These are phyloP conservation scores for Saccharomyces eubayanus DNA, from an alignment of 805 yeast species.

Conservation along the genomic window DNA sequence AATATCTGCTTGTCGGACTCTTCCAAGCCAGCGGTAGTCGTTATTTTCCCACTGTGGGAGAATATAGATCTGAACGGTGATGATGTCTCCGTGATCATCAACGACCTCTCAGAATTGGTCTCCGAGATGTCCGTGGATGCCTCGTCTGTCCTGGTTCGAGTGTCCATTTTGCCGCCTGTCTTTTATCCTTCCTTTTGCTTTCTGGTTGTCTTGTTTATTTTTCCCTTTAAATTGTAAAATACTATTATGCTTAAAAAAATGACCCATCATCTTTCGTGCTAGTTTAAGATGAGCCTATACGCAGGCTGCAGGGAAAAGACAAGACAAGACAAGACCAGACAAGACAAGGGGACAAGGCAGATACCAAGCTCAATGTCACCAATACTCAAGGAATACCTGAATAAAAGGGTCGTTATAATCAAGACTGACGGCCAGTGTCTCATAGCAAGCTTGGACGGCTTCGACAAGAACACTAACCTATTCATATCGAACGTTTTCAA, in stretches of 20 bases:
- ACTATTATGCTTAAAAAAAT: not conserved
- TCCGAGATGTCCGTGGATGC: conserved; percentile 2
- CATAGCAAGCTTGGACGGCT: conserved; percentile 47
- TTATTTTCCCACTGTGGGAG: not conserved
- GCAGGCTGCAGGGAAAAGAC: not conserved
- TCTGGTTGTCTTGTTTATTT: not conserved
- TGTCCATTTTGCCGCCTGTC: not conserved
- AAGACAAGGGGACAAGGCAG: not conserved
- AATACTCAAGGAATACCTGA: conserved; percentile 24
- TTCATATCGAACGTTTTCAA: conserved; percentile 46
- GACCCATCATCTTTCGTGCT: not conserved
- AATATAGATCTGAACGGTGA: not conserved
- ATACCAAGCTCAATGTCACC: conserved; percentile 24
- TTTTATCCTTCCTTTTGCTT: not conserved
- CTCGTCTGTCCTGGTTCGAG: conserved; percentile 2
- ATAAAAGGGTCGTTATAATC: conserved; percentile 45
- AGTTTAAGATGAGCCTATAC: not conserved
- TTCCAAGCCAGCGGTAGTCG: conserved; percentile 5
- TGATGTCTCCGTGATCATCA: conserved; percentile 1
- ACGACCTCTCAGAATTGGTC: not conserved
- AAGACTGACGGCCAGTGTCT: conserved; percentile 50
- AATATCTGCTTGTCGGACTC: conserved; percentile 32
- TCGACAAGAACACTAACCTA: conserved; percentile 56
- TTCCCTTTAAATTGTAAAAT: not conserved
- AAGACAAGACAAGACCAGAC: not conserved